These are phyloP conservation scores for Kodamaea alishanica DNA, from an alignment of 1,139 yeast genomes.

Conservation along the genomic window DNA sequence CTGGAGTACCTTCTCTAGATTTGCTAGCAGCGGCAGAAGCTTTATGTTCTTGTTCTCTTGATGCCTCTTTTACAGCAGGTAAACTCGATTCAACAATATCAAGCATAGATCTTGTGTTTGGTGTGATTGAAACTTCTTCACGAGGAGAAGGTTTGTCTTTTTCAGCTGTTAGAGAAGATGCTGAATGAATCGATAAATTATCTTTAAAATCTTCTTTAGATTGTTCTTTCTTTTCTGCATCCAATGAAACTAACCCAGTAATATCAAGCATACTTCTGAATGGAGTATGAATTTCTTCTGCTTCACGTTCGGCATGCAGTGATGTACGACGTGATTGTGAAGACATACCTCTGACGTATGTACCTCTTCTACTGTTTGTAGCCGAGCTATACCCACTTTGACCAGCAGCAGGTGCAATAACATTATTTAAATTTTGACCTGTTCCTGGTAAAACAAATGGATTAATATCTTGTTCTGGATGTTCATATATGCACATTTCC, in stretches of 20 bases:
- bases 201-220: constrained; percentile 11
- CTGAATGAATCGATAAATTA: constrained; percentile 22
- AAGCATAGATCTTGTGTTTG: constrained; percentile 13
- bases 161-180: constrained; percentile 24
- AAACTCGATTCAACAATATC: constrained; percentile 13
- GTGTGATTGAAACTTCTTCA: neutral
- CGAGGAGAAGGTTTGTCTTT: neutral
- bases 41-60: neutral
- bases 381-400: constrained; percentile 17
- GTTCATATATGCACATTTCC: constrained; percentile 61
- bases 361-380: constrained; percentile 27
- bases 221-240: neutral
- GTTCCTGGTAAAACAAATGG: constrained; percentile 34
- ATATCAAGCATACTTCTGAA: constrained; percentile 43
- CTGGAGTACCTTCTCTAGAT: no score
- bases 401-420: constrained; percentile 7
- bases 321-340: constrained; percentile 9
- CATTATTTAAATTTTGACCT: constrained; percentile 13
- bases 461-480: constrained; percentile 43
- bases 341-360: constrained; percentile 15
- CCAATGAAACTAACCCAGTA: constrained; percentile 9
- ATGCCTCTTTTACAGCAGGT: constrained; percentile 23
- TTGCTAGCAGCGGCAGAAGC: no score
- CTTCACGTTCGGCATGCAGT: constrained; percentile 11
- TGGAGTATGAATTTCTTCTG: constrained; percentile 26